phyloP scores from a whole-genome alignment of 371 early-diverging fungal genomes.

The Rozella allomycis region DNA sequence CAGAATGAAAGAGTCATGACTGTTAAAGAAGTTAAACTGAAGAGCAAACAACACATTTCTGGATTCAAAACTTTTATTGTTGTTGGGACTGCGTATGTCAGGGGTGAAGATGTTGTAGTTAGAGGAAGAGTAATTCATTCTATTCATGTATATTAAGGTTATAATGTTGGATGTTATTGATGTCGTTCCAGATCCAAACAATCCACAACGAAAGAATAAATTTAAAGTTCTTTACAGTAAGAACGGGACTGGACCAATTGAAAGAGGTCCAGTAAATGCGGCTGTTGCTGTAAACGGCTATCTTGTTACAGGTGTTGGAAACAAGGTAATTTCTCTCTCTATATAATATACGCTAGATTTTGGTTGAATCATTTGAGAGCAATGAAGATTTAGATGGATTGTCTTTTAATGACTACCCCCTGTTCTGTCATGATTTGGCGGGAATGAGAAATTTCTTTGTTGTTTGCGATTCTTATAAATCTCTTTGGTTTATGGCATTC shows the following conservation, averaged over 20 bases:
- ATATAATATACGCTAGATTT: slow-evolving; percentile 23
- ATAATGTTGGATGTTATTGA: slow-evolving; percentile 84
- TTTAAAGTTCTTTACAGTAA: slow-evolving; percentile 61
- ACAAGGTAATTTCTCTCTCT: slow-evolving; percentile 33
- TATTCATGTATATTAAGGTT: slow-evolving; percentile 24
- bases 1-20: slow-evolving; percentile 68
- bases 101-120: slow-evolving; percentile 80
- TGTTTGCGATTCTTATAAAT: slow-evolving; percentile 76
- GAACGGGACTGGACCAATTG: slow-evolving; percentile 80
- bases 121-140: slow-evolving; percentile 53
- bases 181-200: slow-evolving; percentile 86
- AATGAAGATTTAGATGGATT: slow-evolving; percentile 71
- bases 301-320: slow-evolving; percentile 68
- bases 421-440: slow-evolving; percentile 59
- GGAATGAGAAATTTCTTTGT: slow-evolving; percentile 76
- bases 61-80: slow-evolving; percentile 71
- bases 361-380: slow-evolving; percentile 74
- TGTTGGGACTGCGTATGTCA: slow-evolving; percentile 66
- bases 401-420: slow-evolving; percentile 86
- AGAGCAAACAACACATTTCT: slow-evolving; percentile 60
- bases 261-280: slow-evolving; percentile 86
- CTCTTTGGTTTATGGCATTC: slow-evolving; percentile 79
- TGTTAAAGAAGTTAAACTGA: slow-evolving; percentile 53
- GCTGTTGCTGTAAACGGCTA: slow-evolving; percentile 67
- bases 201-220: slow-evolving; percentile 81